Percentiles rank a stretch among this genome's conserved stretches.
phyloP scores from a whole-genome alignment of 768 basidiomycete genomes.

The Auricularia sp. region DNA sequence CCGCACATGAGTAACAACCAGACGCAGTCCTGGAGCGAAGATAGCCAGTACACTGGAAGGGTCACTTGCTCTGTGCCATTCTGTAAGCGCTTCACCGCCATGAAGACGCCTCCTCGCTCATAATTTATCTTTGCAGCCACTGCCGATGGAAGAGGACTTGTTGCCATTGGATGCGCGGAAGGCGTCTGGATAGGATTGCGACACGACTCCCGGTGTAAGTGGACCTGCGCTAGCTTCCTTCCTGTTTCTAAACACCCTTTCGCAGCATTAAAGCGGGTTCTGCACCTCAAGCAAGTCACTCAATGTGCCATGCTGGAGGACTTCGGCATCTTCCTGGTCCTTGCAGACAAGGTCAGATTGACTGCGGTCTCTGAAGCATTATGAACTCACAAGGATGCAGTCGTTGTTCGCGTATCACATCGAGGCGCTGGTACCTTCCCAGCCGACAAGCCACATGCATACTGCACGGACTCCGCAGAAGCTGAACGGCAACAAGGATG shows the following conservation, averaged over 20 bases:
- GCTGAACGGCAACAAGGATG: constrained; percentile 81
- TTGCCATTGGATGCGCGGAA: constrained; percentile 90
- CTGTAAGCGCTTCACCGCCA: constrained; percentile 33
- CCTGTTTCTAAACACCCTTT: neutral
- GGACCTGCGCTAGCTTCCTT: neutral
- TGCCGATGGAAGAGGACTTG: constrained; percentile 72
- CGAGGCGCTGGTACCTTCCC: constrained; percentile 89
- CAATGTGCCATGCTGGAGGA: constrained; percentile 95
- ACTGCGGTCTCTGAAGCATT: neutral
- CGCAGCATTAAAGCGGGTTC: constrained; percentile 80
- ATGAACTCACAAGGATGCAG: constrained; percentile 25
- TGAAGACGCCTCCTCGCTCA: constrained; percentile 6
- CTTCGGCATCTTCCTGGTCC: constrained; percentile 91
- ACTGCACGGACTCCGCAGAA: constrained; percentile 79
- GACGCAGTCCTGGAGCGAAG: constrained; percentile 53
- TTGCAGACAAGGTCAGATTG: constrained; percentile 70
- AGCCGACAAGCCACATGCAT: constrained; percentile 49
- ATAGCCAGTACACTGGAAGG: constrained; percentile 61
- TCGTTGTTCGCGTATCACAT: constrained; percentile 90
- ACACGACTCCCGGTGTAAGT: constrained; percentile 75
- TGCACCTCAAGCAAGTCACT: constrained; percentile 88
- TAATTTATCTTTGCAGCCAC: constrained; percentile 41
- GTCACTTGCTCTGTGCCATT: constrained; percentile 96
- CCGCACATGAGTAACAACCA: constrained; percentile 40
- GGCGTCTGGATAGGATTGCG: constrained; percentile 94